phyloP scores from a whole-genome alignment of 2,329 filamentous ascomycete species.

The Ophiocordyceps camponoti-floridani region DNA sequence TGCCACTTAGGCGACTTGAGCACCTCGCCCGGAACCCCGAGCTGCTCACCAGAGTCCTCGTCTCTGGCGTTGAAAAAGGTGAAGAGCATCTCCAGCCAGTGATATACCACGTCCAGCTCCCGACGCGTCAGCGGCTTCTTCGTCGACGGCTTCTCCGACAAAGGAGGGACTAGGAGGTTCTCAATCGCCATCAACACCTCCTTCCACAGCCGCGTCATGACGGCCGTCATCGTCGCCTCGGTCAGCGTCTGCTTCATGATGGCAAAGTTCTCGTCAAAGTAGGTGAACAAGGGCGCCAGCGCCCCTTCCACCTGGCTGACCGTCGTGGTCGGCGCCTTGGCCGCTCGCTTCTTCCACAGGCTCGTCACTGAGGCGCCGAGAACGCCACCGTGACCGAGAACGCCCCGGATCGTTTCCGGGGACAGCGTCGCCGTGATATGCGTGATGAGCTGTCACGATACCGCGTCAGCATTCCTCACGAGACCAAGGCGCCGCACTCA shows the following conservation, averaged over 20 bases:
- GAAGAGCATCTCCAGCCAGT: slow-evolving; percentile 80
- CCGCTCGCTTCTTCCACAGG: slow-evolving; percentile 43
- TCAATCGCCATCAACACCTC: slow-evolving; percentile 89
- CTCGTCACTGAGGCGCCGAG: slow-evolving; percentile 57
- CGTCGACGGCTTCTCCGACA: slow-evolving; percentile 83
- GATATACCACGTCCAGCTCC: slow-evolving; percentile 87
- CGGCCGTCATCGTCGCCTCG: slow-evolving; percentile 89
- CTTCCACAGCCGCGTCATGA: slow-evolving; percentile 97
- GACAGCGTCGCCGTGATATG: slow-evolving; percentile 88
- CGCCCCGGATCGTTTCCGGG: slow-evolving; percentile 53
- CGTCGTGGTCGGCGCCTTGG: slow-evolving; percentile 39
- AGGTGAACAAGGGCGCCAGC: slow-evolving; percentile 69
- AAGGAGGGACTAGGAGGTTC: slow-evolving; percentile 70
- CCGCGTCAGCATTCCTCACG: slow-evolving; percentile 3
- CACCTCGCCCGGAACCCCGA: slow-evolving; percentile 79
- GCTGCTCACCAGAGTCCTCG: slow-evolving; percentile 59
- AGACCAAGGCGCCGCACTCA: background rate
- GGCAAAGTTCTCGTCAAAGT: slow-evolving; percentile 97
- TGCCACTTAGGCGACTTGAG: slow-evolving; percentile 97
- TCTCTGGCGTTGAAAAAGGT: slow-evolving; percentile 91
- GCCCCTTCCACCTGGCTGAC: slow-evolving; percentile 63
- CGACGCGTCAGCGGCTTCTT: slow-evolving; percentile 71
- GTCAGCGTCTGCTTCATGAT: slow-evolving; percentile 98
- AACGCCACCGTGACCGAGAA: slow-evolving; percentile 55
- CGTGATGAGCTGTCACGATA: slow-evolving; percentile 49